Evolutionary conservation across 2,329 filamentous ascomycete species (phyloP).

Genomic region (Botrytis aclada): DNA sequence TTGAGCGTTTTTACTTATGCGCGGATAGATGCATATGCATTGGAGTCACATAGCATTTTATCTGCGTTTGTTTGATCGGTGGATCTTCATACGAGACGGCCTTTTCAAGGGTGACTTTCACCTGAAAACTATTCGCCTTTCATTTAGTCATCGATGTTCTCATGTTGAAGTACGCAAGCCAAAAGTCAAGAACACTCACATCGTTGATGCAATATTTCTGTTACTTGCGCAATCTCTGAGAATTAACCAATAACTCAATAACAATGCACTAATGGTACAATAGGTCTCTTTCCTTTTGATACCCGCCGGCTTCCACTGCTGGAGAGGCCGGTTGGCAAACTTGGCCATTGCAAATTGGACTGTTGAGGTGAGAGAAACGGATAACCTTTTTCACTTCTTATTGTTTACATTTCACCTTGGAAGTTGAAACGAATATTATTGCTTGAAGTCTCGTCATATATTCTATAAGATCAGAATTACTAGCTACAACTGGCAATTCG

Average conservation of each 20-base stretch:
- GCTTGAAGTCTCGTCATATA: constrained; percentile 4
- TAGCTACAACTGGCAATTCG: background rate
- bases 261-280: background rate
- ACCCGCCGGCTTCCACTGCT: background rate
- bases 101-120: background rate
- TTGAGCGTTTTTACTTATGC: background rate
- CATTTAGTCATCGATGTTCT: background rate
- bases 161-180: background rate
- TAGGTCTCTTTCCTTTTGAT: background rate
- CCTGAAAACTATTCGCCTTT: too few species aligned
- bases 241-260: background rate
- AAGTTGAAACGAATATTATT: background rate
- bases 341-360: background rate
- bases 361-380: constrained; percentile 4
- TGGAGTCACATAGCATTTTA: background rate
- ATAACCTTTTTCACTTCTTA: background rate
- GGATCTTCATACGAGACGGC: background rate
- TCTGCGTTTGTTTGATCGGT: background rate
- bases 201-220: background rate
- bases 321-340: background rate
- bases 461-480: background rate
- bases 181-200: background rate
- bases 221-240: background rate
- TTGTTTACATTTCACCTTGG: background rate
- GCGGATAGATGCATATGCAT: background rate